Conservation (phyloP, 2,329 filamentous ascomycete genomes). For the Aspergillus tanneri region DNA sequence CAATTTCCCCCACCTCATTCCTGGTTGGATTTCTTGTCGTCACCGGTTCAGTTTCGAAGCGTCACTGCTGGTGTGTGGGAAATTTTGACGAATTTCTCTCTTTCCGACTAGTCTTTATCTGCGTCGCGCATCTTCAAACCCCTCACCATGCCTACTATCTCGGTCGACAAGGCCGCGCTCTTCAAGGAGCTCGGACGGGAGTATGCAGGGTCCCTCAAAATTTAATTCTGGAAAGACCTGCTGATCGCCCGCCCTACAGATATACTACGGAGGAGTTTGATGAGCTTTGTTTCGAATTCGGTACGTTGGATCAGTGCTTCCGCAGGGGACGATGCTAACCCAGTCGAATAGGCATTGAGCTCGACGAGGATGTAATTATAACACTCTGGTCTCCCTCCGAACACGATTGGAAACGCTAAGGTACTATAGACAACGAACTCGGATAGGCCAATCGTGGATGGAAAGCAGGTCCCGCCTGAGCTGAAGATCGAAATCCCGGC, state of each 20-base stretch:
- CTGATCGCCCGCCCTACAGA: constrained; percentile 43
- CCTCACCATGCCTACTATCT: constrained; percentile 85
- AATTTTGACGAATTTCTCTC: background rate
- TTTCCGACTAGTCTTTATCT: background rate
- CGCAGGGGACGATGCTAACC: constrained; percentile 34
- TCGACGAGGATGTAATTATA: constrained; percentile 75
- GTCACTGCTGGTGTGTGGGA: background rate
- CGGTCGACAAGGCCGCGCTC: constrained; percentile 92
- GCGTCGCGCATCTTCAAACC: constrained; percentile 24
- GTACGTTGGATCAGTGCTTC: constrained; percentile 43
- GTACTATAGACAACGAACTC: constrained; percentile 64
- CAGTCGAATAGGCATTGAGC: constrained; percentile 67
- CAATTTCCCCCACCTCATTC: background rate
- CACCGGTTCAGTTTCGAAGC: background rate
- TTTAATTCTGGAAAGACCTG: constrained; percentile 13
- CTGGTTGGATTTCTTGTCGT: background rate
- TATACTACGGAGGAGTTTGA: constrained; percentile 95
- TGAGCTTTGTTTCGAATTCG: constrained; percentile 96
- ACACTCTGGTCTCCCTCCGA: background rate
- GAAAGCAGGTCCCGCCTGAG: constrained; percentile 82
- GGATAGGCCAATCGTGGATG: constrained; percentile 70
- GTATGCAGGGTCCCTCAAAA: constrained; percentile 51
- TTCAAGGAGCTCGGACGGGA: constrained; percentile 88
- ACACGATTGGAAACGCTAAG: background rate
- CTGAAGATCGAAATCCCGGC: constrained; percentile 98